phyloP scores from a whole-genome alignment of 768 basidiomycete genomes.

The Pisolithus marmoratus region DNA sequence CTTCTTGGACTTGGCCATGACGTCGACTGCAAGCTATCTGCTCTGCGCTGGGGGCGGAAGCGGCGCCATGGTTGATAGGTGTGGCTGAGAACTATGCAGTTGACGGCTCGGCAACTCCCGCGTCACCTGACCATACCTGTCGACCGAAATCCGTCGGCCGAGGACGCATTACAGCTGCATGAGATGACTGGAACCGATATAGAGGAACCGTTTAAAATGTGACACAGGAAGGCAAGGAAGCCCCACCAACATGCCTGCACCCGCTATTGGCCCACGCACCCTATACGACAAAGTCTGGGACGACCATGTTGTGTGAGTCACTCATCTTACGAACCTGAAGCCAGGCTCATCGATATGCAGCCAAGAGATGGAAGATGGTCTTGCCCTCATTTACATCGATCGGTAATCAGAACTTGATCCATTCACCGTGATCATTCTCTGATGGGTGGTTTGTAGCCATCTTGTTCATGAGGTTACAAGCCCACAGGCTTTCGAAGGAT shows the following conservation, averaged over 20 bases:
- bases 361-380: slow-evolving; percentile 66
- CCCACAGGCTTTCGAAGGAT: slow-evolving; percentile 87
- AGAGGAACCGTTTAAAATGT: neutral
- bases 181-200: neutral
- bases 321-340: slow-evolving; percentile 1
- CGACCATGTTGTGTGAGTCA: slow-evolving; percentile 83
- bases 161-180: neutral
- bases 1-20: slow-evolving; percentile 99
- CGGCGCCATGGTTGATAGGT: slow-evolving; percentile 2
- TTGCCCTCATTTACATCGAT: slow-evolving; percentile 80
- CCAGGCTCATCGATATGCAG: slow-evolving; percentile 32
- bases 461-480: slow-evolving; percentile 91
- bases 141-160: neutral
- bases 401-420: slow-evolving; percentile 38
- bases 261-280: slow-evolving; percentile 67
- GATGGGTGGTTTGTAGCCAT: slow-evolving; percentile 30
- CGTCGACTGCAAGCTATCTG: slow-evolving; percentile 15
- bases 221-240: neutral
- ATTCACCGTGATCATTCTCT: neutral
- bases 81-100: slow-evolving; percentile 34
- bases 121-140: neutral
- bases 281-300: slow-evolving; percentile 99
- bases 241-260: slow-evolving; percentile 43
- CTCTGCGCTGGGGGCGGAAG: neutral
- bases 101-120: slow-evolving; percentile 19